Percentiles rank a stretch among this genome's conserved stretches.
These are phyloP conservation scores for Lactarius trivialis DNA, from an alignment of 768 basidiomycete genomes.

Conservation along the genomic window DNA sequence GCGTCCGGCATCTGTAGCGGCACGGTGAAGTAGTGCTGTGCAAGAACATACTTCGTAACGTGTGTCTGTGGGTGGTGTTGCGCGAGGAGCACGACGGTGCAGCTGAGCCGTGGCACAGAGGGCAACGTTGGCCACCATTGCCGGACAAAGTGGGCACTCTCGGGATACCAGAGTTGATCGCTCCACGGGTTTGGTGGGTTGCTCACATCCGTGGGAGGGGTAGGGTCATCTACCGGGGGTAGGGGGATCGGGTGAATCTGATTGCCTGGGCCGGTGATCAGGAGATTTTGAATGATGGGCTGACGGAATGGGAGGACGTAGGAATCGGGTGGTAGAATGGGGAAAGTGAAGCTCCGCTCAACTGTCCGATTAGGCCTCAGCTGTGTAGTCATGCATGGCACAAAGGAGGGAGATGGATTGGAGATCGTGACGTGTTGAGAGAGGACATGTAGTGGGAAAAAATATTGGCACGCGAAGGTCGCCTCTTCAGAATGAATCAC, in stretches of 20 bases:
- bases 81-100: conserved; percentile 63
- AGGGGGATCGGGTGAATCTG: not conserved
- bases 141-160: conserved; percentile 69
- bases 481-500: conserved; percentile 71
- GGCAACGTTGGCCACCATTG: conserved; percentile 76
- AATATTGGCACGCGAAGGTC: conserved; percentile 58
- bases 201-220: not conserved
- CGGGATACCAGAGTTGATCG: conserved; percentile 63
- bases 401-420: conserved; percentile 15
- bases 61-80: conserved; percentile 56
- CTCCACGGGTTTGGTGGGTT: conserved; percentile 51
- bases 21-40: conserved; percentile 71
- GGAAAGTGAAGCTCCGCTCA: conserved; percentile 25
- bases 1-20: conserved; percentile 36
- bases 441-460: conserved; percentile 48
- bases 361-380: conserved; percentile 24
- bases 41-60: conserved; percentile 55
- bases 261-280: conserved; percentile 2
- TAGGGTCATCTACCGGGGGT: conserved; percentile 4
- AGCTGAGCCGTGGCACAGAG: conserved; percentile 58
- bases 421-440: conserved; percentile 27
- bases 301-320: conserved; percentile 19
- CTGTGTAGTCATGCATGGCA: conserved; percentile 24
- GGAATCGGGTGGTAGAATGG: conserved; percentile 18
- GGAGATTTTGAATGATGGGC: conserved; percentile 10